Evolutionary conservation across 2,329 filamentous ascomycete genomes (phyloP).

Genomic region (Sporothrix curviconia): DNA sequence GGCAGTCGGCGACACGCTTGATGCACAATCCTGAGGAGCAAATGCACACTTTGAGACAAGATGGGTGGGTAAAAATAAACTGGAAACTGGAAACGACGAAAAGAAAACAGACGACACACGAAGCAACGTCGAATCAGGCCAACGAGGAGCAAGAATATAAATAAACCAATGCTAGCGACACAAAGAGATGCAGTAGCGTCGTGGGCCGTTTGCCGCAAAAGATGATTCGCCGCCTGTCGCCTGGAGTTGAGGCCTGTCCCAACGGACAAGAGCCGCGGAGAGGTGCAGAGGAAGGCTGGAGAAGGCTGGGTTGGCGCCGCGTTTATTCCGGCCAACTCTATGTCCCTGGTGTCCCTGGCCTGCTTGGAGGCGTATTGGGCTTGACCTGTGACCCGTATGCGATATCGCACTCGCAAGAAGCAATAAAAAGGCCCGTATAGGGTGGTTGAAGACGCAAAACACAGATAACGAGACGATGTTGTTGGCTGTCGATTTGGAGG

Average conservation of each 20-base stretch:
- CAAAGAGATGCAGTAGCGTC: conserved; percentile 5
- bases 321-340: background rate
- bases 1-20: too few species aligned
- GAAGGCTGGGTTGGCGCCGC: conserved; percentile 6
- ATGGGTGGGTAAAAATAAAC: conserved; percentile 1
- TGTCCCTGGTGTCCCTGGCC: too few species aligned
- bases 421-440: too few species aligned
- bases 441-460: background rate
- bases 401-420: background rate
- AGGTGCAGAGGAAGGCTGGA: too few species aligned
- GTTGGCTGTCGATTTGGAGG: background rate
- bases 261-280: conserved; percentile 7
- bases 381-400: background rate
- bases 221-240: too few species aligned
- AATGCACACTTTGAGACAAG: background rate
- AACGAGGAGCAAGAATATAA: background rate
- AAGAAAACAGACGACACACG: too few species aligned
- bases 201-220: background rate
- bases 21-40: too few species aligned
- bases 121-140: too few species aligned
- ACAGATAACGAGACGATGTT: too few species aligned
- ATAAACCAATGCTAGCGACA: background rate
- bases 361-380: background rate
- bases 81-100: background rate
- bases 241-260: conserved; percentile 9